Conservation (phyloP, 768 basidiomycete species). For the Leccinum broughii region DNA sequence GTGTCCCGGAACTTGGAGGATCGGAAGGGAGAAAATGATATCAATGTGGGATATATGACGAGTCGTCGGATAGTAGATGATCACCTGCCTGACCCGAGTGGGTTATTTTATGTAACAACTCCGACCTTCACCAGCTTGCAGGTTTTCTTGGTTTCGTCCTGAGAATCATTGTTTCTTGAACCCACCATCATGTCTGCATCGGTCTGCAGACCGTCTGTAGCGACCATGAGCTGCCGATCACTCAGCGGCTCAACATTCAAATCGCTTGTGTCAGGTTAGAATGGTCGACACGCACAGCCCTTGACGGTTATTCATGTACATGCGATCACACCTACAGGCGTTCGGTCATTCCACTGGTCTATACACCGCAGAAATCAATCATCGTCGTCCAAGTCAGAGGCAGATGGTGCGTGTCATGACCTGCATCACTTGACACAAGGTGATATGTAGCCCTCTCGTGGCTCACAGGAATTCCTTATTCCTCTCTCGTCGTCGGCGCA, state of each 20-base stretch:
- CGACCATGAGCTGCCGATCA: conserved; percentile 25
- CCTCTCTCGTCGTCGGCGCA: conserved; percentile 71
- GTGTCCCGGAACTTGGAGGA: conserved; percentile 9
- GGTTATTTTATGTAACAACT: conserved; percentile 29
- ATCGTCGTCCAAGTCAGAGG: conserved; percentile 11
- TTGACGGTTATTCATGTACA: conserved; percentile 2
- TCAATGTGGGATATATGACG: not conserved
- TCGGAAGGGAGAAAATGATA: not conserved
- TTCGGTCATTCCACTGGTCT: conserved; percentile 35
- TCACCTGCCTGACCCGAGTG: conserved; percentile 4
- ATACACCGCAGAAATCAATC: conserved; percentile 25
- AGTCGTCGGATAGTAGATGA: not conserved
- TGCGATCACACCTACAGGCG: conserved; percentile 16
- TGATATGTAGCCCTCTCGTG: not conserved
- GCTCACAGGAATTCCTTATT: conserved; percentile 59
- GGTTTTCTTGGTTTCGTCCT: conserved; percentile 8
- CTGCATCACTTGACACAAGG: not conserved
- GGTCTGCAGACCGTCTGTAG: conserved; percentile 32
- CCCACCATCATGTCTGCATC: conserved; percentile 31
- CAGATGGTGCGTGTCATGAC: conserved; percentile 23
- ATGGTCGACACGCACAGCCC: not conserved
- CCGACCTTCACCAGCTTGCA: conserved; percentile 1
- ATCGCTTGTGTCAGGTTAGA: conserved; percentile 27
- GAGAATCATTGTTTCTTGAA: conserved; percentile 25
- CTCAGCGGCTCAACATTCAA: conserved; percentile 18